phyloP scores from a whole-genome alignment of 2,329 filamentous ascomycete species.

The Trichophyton simii region DNA sequence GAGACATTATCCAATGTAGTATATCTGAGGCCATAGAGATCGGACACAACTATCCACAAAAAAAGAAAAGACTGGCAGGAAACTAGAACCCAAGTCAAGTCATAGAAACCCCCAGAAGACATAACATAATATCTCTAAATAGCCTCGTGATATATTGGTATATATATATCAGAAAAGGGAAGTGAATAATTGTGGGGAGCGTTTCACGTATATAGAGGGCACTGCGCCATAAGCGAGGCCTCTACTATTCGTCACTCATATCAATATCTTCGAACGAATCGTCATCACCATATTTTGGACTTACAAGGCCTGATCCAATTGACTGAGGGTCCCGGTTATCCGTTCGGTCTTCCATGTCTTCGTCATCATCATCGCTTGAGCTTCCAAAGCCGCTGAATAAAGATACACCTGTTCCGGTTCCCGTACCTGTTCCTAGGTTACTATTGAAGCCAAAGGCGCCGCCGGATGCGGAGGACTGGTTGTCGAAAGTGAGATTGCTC shows the following conservation, averaged over 20 bases:
- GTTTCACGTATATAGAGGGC: background rate
- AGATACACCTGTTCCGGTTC: constrained; percentile 47
- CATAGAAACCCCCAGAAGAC: background rate
- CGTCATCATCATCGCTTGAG: constrained; percentile 90
- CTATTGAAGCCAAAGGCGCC: constrained; percentile 53
- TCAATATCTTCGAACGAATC: constrained; percentile 49
- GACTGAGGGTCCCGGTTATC: constrained; percentile 50
- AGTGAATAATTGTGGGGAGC: background rate
- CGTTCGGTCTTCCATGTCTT: constrained; percentile 58
- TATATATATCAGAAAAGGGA: constrained; percentile 12
- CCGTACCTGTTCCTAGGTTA: background rate
- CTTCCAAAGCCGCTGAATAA: constrained; percentile 85
- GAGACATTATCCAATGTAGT: background rate
- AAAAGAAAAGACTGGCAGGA: background rate
- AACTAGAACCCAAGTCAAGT: background rate
- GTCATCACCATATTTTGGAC: constrained; percentile 56
- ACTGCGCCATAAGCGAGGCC: background rate
- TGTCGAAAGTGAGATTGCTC: constrained; percentile 50
- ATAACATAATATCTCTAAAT: background rate
- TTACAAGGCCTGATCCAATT: constrained; percentile 31
- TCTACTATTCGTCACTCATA: constrained; percentile 44
- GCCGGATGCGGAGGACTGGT: constrained; percentile 54
- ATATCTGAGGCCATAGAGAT: background rate
- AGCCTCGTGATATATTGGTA: background rate
- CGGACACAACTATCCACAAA: background rate